Percentiles rank a stretch among this genome's conserved stretches.
phyloP scores from a whole-genome alignment of 2,329 filamentous ascomycete genomes.

The Colletotrichum trifolii region DNA sequence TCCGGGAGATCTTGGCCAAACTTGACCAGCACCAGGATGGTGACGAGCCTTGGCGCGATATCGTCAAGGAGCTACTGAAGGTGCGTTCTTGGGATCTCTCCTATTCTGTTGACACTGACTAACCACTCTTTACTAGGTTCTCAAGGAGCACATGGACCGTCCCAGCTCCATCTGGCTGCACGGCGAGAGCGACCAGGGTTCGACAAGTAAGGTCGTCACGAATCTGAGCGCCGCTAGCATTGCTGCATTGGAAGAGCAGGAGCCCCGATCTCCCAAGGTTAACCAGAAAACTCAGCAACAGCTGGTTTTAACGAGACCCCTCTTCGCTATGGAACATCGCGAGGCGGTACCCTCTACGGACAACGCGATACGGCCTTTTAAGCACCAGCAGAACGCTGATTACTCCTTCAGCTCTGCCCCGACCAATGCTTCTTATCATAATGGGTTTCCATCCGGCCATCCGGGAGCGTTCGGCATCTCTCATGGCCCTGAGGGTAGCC shows the following conservation, averaged over 20 bases:
- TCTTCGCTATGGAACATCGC: background rate
- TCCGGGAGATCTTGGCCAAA: slow-evolving; percentile 32
- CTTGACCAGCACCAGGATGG: slow-evolving; percentile 26
- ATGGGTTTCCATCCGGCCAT: slow-evolving; percentile 17
- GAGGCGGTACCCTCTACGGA: slow-evolving; percentile 16
- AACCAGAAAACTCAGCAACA: slow-evolving; percentile 2
- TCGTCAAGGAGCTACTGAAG: slow-evolving; percentile 44
- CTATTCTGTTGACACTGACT: background rate
- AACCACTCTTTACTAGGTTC: slow-evolving; percentile 1
- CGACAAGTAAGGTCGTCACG: slow-evolving; percentile 15
- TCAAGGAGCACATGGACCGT: slow-evolving; percentile 26
- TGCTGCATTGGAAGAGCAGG: slow-evolving; percentile 29
- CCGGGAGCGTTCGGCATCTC: slow-evolving; percentile 20
- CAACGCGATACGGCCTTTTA: slow-evolving; percentile 27
- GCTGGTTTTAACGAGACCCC: background rate
- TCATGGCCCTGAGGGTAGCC: slow-evolving; percentile 20
- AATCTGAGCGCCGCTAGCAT: slow-evolving; percentile 27
- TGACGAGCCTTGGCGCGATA: slow-evolving; percentile 32
- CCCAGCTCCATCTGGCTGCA: slow-evolving; percentile 29
- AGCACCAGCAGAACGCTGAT: slow-evolving; percentile 19
- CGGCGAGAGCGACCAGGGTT: slow-evolving; percentile 13
- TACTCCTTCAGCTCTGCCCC: background rate
- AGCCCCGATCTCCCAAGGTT: slow-evolving; percentile 1
- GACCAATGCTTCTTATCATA: slow-evolving; percentile 1
- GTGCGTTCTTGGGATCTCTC: slow-evolving; percentile 11